Conservation (phyloP, 169 alveolate genomes). For the Plasmodium gonderi region DNA sequence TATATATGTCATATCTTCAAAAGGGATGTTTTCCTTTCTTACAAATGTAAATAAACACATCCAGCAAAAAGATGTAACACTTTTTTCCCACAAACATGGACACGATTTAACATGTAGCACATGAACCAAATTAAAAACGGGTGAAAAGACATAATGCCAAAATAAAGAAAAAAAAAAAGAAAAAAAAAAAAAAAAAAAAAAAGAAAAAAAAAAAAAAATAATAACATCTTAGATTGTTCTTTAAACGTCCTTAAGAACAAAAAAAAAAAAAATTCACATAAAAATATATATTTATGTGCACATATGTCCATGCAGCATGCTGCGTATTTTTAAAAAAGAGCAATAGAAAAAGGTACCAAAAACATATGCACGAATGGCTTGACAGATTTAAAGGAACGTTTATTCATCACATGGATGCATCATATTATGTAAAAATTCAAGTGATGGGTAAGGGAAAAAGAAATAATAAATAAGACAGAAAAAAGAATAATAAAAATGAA, state of each 20-base stretch:
- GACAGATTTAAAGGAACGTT: background rate
- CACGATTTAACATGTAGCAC: background rate
- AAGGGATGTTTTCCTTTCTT: conserved; percentile 1
- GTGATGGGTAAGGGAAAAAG: background rate
- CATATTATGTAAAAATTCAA: background rate
- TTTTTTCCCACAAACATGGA: too few relatives aligned
- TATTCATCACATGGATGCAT: background rate
- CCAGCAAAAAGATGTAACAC: background rate
- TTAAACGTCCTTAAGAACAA: too few relatives aligned
- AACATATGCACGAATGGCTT: background rate
- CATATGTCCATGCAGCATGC: background rate
- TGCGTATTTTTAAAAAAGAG: background rate
- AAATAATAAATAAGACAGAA: background rate
- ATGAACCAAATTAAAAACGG: background rate
- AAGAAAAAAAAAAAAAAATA: background rate
- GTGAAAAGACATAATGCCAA: background rate
- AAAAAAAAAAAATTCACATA: background rate
- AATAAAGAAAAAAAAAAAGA: background rate
- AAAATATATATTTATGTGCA: background rate
- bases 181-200: background rate
- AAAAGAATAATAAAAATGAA: background rate
- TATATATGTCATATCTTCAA: background rate
- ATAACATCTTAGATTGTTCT: too few relatives aligned
- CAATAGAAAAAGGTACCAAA: background rate
- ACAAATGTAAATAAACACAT: background rate